Conservation (phyloP, 805 yeast species). For the Kuraishia capsulata region DNA sequence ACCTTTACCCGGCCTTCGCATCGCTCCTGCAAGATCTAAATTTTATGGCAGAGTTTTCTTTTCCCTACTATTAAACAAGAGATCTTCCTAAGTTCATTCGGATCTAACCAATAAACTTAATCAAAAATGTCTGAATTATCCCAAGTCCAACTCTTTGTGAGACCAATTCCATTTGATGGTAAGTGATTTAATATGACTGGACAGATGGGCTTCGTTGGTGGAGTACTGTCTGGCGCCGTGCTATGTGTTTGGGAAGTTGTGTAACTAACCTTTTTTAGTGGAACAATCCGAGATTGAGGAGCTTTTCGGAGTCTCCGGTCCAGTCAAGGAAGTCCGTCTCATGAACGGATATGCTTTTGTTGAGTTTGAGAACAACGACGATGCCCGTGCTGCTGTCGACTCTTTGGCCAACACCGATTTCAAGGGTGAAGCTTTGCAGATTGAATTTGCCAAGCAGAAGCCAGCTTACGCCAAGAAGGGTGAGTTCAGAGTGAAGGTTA, state of each 20-base stretch:
- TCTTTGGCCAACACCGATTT: slow-evolving; percentile 36
- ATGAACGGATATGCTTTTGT: slow-evolving; percentile 86
- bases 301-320: slow-evolving; percentile 58
- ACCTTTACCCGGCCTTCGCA: no score
- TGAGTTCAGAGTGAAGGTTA: slow-evolving; percentile 61
- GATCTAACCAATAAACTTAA: no score
- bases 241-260: no score
- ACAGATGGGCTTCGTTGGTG: no score
- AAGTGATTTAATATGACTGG: no score
- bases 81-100: no score
- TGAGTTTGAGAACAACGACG: slow-evolving; percentile 63
- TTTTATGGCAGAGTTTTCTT: no score
- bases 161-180: slow-evolving; percentile 29
- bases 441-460: slow-evolving; percentile 47
- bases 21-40: no score
- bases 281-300: slow-evolving; percentile 50
- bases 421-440: slow-evolving; percentile 39
- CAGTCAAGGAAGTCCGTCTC: slow-evolving; percentile 57
- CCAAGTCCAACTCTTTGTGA: slow-evolving; percentile 26
- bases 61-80: no score
- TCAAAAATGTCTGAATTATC: slow-evolving; percentile 18
- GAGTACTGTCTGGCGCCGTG: no score
- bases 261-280: no score
- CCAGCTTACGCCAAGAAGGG: slow-evolving; percentile 52
- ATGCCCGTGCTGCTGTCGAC: slow-evolving; percentile 40